Percentiles rank a stretch among this genome's conserved stretches.
Conservation (phyloP, 1,139 yeast genomes). For the Torulaspora globosa region DNA sequence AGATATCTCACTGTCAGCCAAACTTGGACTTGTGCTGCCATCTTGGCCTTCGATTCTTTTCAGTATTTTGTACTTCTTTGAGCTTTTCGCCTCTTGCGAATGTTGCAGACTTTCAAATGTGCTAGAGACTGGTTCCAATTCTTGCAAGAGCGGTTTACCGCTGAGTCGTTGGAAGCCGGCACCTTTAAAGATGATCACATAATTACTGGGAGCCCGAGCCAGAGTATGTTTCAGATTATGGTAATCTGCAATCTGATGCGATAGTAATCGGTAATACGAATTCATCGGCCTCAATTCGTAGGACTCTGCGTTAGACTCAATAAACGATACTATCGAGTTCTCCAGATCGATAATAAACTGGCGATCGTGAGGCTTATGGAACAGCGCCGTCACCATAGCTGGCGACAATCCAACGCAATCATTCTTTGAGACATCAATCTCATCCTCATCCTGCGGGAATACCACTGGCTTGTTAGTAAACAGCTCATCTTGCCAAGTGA, state of each 20-base stretch:
- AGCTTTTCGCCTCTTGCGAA: conserved; percentile 1
- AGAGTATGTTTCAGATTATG: conserved; percentile 54
- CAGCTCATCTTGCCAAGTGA: not conserved
- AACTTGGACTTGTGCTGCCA: not conserved
- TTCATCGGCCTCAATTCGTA: conserved; percentile 53
- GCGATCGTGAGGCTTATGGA: conserved; percentile 46
- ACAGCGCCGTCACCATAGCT: conserved; percentile 42
- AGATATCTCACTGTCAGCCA: not conserved
- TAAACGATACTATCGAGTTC: conserved; percentile 41
- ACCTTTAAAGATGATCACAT: conserved; percentile 42
- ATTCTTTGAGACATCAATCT: conserved; percentile 1
- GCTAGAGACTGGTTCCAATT: conserved; percentile 17
- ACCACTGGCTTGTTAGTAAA: conserved; percentile 7
- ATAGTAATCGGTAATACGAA: conserved; percentile 60
- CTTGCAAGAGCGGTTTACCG: conserved; percentile 21
- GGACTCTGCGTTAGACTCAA: conserved; percentile 40
- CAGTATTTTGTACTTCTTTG: conserved; percentile 13
- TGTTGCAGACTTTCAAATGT: not conserved
- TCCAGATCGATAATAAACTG: conserved; percentile 54
- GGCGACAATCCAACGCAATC: conserved; percentile 27
- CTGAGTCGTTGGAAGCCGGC: conserved; percentile 22
- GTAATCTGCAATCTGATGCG: conserved; percentile 68
- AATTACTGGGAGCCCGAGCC: conserved; percentile 43
- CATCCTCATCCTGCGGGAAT: not conserved
- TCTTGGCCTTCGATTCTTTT: conserved; percentile 10